Evolutionary conservation across 805 yeast species (phyloP), one percentile per base, ranked within the genome.

Genomic region (Starmerella floricola): DNA sequence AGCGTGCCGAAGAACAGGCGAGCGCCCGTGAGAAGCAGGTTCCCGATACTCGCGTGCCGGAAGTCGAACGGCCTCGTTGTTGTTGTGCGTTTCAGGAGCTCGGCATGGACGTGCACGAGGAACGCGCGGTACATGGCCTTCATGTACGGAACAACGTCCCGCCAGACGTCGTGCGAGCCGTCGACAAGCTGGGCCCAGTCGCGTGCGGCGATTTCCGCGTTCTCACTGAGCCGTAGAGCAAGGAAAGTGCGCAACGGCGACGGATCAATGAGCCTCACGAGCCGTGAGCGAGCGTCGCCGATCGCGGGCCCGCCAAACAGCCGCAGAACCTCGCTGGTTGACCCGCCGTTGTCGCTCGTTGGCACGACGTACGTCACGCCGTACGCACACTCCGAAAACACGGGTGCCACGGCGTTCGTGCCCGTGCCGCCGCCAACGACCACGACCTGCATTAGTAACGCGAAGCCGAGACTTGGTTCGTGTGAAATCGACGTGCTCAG

Each of bases 291-390:
- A 2, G 87, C 69, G 57, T 87, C 97, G 2, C 97, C 97, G 41
- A 87, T 84, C 0, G 96, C 95, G 2, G 95, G 94, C 0, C 97
- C 96, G 2, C 95, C 95, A 15, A 87, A 67, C 1, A 85, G 83
- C 12, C 95, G 63, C 5, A 86, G 68, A 19, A 87, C 72, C 60
- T 87, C 96, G 21, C 93, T 79, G 0, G 95, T 84, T 2, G 95
- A 86, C 0, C 96, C 96, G 15, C 97, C 97, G 56, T 87, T 87
- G 59, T 87, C 97, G 36, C 83, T 76, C 13, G 87, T 74, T 0
- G 97, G 97, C 28, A 87, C 62, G 4, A 86, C 69, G 51, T 80
- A 86, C 2, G 79, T 63, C 3, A 81, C 62, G 8, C 64, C 55
- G n/a, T 39, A 32, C 0, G 74, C 57, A 2, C 76, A 51, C 2